These are phyloP conservation scores for Coemansia sp. DNA, from an alignment of 192 early-diverging fungal genomes.

Conservation along the genomic window DNA sequence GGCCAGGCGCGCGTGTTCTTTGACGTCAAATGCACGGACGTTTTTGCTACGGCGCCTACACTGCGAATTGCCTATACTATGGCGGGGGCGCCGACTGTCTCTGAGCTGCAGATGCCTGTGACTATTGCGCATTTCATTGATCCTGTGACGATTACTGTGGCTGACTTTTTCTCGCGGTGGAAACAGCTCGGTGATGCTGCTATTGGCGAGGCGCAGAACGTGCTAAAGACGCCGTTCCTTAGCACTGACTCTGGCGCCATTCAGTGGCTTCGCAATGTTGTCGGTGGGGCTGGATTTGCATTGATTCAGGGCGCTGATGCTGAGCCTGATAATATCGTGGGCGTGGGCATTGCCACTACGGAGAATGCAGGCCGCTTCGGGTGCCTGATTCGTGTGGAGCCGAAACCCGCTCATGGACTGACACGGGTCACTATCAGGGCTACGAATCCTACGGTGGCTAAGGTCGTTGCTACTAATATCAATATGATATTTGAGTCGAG, in stretches of 20 bases:
- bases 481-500: conserved; percentile 38
- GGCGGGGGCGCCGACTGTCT: conserved; percentile 50
- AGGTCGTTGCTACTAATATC: conserved; percentile 37
- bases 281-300: conserved; percentile 71
- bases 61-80: conserved; percentile 68
- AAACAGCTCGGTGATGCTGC: conserved; percentile 89
- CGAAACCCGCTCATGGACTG: conserved; percentile 80
- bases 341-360: conserved; percentile 81
- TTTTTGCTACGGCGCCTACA: conserved; percentile 60
- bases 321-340: conserved; percentile 85
- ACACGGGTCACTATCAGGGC: conserved; percentile 87
- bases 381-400: conserved; percentile 86
- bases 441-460: conserved; percentile 78
- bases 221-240: conserved; percentile 38
- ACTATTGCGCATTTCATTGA: conserved; percentile 85
- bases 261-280: conserved; percentile 56
- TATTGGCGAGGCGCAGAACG: conserved; percentile 68
- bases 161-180: conserved; percentile 90
- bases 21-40: conserved; percentile 70
- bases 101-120: conserved; percentile 78
- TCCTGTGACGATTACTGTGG: conserved; percentile 68
- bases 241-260: conserved; percentile 40
- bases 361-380: conserved; percentile 80
- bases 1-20: conserved; percentile 59
- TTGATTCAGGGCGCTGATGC: conserved; percentile 83